Evolutionary conservation across 2,329 filamentous ascomycete genomes (phyloP).

Genomic region (Sporothrix mexicana): DNA sequence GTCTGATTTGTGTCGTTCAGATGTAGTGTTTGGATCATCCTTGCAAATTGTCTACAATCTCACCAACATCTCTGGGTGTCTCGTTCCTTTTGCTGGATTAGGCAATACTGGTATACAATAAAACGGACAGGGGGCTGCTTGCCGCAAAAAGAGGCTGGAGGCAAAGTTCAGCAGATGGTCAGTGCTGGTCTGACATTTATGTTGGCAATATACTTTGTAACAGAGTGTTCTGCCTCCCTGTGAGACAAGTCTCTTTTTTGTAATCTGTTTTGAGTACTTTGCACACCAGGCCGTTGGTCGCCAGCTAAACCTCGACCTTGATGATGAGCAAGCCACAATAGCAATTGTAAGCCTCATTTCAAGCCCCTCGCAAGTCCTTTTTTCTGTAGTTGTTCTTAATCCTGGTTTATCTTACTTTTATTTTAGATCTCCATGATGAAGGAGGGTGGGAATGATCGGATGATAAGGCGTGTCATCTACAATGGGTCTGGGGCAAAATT

Average conservation of each 20-base stretch:
- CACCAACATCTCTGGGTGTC: not conserved
- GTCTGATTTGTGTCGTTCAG: not conserved
- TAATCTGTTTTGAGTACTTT: not conserved
- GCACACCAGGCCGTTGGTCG: not conserved
- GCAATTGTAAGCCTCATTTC: not conserved
- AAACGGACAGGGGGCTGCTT: too few species aligned
- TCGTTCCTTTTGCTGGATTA: constrained; percentile 17
- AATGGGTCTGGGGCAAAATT: not conserved
- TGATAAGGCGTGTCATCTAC: not conserved
- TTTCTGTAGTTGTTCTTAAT: too few species aligned
- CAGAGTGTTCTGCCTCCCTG: not conserved
- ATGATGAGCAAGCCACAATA: not conserved
- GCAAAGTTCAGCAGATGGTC: not conserved
- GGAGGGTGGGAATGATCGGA: not conserved
- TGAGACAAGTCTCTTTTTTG: not conserved
- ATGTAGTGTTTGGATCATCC: not conserved
- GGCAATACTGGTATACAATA: not conserved
- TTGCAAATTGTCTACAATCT: not conserved
- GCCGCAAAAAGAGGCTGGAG: not conserved
- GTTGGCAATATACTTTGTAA: not conserved
- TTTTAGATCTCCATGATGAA: not conserved
- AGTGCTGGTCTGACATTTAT: not conserved
- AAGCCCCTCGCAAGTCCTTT: not conserved
- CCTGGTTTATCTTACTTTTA: not conserved
- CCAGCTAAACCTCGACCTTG: not conserved